Percentiles rank a stretch among this genome's conserved stretches.
Evolutionary conservation across 805 yeast species (phyloP).

Genomic region (Zygoascus tannicola): DNA sequence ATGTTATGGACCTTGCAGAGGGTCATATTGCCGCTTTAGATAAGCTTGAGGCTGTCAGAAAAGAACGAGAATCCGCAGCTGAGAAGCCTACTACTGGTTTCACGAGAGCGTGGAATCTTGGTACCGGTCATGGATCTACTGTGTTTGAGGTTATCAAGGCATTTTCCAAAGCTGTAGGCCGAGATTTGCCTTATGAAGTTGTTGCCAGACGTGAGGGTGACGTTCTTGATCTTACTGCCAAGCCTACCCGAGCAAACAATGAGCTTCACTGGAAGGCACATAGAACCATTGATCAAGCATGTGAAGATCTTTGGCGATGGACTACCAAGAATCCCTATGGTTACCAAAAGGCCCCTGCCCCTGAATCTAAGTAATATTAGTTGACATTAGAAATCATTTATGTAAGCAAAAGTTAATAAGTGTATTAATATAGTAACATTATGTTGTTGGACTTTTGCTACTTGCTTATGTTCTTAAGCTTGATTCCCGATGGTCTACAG

Average conservation of each 20-base stretch:
- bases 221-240: constrained; percentile 65
- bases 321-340: constrained; percentile 60
- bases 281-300: constrained; percentile 49
- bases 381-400: no score
- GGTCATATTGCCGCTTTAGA: constrained; percentile 69
- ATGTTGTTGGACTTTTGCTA: no score
- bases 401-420: no score
- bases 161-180: constrained; percentile 56
- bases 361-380: no score
- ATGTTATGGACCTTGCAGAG: constrained; percentile 67
- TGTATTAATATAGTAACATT: no score
- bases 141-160: constrained; percentile 63
- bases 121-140: constrained; percentile 73
- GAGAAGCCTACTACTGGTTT: constrained; percentile 33
- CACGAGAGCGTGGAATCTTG: constrained; percentile 73
- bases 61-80: constrained; percentile 14
- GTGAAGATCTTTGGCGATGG: constrained; percentile 73
- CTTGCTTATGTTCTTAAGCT: no score
- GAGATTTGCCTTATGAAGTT: constrained; percentile 54
- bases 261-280: constrained; percentile 61
- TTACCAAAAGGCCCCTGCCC: constrained; percentile 29
- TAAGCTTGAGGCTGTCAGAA: constrained; percentile 34
- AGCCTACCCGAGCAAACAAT: constrained; percentile 52
- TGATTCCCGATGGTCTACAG: no score
- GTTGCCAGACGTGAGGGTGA: constrained; percentile 66